Percentiles rank a stretch among this genome's conserved stretches.
Evolutionary conservation across 129 eudicot species (phyloP).

Genomic region (Heracleum sosnowskyi): DNA sequence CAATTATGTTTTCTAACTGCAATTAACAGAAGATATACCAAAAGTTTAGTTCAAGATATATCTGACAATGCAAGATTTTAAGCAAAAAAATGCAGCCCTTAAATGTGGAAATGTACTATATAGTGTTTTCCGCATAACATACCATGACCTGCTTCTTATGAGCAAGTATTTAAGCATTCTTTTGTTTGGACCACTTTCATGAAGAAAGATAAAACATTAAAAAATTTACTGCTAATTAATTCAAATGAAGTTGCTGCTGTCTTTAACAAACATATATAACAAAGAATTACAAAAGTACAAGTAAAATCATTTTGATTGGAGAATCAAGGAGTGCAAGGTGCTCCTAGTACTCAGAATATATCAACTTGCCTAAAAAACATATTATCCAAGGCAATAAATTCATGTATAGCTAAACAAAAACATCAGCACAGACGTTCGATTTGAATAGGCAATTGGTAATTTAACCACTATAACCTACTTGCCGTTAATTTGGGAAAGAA

Average conservation of each 20-base stretch:
- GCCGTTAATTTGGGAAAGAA: not conserved
- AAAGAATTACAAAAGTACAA: not conserved
- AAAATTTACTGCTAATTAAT: not conserved
- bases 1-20: constrained; percentile 89
- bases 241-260: not conserved
- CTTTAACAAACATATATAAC: not conserved
- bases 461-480: not conserved
- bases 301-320: not conserved
- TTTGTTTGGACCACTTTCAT: not conserved
- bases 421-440: not conserved
- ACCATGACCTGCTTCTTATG: not conserved
- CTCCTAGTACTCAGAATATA: not conserved
- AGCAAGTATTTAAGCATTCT: not conserved
- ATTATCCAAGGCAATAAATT: not conserved
- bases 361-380: too few species aligned
- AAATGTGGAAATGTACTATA: not conserved
- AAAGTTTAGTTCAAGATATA: not conserved
- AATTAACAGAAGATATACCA: constrained; percentile 16
- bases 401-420: not conserved
- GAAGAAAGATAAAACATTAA: not conserved
- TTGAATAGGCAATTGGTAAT: not conserved
- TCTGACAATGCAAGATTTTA: not conserved
- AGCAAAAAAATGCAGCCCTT: not conserved
- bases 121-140: not conserved
- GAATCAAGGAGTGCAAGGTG: not conserved